A percentile compares a stretch with the other conserved stretches of the same genome.
Conservation (phyloP, 2,329 filamentous ascomycete species). For the Beauveria varroae region DNA sequence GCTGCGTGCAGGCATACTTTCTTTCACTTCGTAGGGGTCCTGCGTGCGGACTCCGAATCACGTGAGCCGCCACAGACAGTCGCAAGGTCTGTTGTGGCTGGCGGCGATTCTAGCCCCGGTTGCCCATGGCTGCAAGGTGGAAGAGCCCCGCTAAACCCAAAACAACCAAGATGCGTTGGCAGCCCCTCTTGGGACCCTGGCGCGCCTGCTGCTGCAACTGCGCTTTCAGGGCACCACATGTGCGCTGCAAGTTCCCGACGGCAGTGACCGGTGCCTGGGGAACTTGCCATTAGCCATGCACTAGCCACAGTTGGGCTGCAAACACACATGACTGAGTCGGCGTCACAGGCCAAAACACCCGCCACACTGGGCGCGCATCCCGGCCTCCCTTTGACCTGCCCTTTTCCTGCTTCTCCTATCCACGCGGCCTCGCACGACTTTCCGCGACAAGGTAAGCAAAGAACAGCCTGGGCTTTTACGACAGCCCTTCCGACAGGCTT, state of each 20-base stretch:
- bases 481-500: conserved; percentile 9
- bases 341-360: conserved; percentile 11
- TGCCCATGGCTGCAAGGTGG: neutral
- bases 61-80: too few relatives aligned
- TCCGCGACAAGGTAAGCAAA: neutral
- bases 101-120: too few relatives aligned
- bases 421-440: neutral
- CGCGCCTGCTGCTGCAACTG: neutral
- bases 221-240: neutral
- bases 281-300: neutral
- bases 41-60: too few relatives aligned
- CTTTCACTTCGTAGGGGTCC: too few relatives aligned
- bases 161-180: neutral
- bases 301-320: conserved; percentile 5
- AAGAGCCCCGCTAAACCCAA: neutral
- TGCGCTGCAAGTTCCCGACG: neutral
- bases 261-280: neutral
- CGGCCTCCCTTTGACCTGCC: neutral
- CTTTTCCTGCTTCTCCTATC: neutral
- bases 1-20: too few relatives aligned
- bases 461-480: conserved; percentile 8
- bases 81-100: too few relatives aligned
- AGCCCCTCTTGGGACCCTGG: neutral
- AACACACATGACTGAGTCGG: neutral
- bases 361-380: conserved; percentile 5